Evolutionary conservation across 768 basidiomycete genomes (phyloP).

Genomic region (Mycena amicta): DNA sequence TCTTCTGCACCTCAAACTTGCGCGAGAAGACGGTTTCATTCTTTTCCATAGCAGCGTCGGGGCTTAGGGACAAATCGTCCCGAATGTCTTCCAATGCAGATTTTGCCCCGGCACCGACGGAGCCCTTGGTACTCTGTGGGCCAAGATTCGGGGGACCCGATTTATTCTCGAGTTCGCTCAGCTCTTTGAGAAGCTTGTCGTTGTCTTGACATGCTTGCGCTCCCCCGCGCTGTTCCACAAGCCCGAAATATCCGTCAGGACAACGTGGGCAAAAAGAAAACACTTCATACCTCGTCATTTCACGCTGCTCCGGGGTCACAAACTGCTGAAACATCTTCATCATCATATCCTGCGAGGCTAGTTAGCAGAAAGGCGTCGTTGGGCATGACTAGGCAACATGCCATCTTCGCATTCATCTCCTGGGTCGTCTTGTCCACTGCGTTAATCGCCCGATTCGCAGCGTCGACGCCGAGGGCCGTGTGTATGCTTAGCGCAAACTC

Average conservation of each 20-base stretch:
- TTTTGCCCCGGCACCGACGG: conserved; percentile 7
- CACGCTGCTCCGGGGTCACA: conserved; percentile 25
- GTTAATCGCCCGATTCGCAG: conserved; percentile 18
- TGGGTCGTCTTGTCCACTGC: conserved; percentile 21
- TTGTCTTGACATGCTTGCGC: conserved; percentile 21
- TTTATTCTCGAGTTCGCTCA: conserved; percentile 18
- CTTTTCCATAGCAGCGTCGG: conserved; percentile 28
- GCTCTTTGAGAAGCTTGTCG: conserved; percentile 22
- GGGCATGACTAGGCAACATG: too few relatives aligned
- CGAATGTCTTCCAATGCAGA: conserved; percentile 22
- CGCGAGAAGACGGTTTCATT: conserved; percentile 35
- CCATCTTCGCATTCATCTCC: conserved; percentile 23
- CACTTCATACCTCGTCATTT: conserved; percentile 26
- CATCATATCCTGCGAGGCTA: too few relatives aligned
- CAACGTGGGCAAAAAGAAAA: too few relatives aligned
- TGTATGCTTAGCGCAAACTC: conserved; percentile 33
- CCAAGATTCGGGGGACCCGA: conserved; percentile 1
- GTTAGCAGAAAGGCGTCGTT: too few relatives aligned
- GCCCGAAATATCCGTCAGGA: too few relatives aligned
- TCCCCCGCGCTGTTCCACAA: conserved; percentile 27
- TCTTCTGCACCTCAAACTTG: conserved; percentile 37
- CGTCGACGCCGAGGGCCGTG: conserved; percentile 30
- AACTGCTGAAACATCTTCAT: conserved; percentile 29
- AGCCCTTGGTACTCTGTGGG: conserved; percentile 15
- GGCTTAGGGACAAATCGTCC: conserved; percentile 29